Evolutionary conservation across 768 basidiomycete genomes (phyloP), one percentile per base, ranked within the genome.

Genomic region (Terana coerulea): DNA sequence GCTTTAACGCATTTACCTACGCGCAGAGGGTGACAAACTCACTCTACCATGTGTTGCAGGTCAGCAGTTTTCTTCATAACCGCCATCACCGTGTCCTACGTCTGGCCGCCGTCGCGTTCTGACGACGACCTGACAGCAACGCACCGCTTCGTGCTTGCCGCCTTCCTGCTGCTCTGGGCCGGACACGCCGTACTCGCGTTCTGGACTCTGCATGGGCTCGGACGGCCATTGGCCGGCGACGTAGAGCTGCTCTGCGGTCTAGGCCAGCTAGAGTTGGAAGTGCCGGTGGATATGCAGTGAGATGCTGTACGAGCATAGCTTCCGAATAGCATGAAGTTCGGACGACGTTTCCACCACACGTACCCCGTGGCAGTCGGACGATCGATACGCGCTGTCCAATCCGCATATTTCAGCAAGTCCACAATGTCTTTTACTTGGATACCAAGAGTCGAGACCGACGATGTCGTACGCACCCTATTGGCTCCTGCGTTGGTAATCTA

Each of bases 131-230:
- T n/a, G n/a, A n/a, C n/a, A n/a, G 41, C 10, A 24, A 14, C 29
- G 26, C 37, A 15, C 14, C 7, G 24, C 25, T 15, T 45, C 31
- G 22, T n/a, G 17, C 51, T 28, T 5, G 42, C 22, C 26, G 9
- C 12, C 30, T 41, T 34, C 9, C 19, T 52, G 14, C 5, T 36
- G 29, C 21, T 19, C 7, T 52, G 42, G 42, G 12, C 41, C n/a
- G 33, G 21, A 25, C 43, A 52, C n/a, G 29, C 33, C 15, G 19
- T 34, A 7, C 24, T 15, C 24, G 41, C 45, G 51, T 34, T 44
- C 41, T 44, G 51, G 44, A 45, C 43, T 4, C 24, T 52, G 3
- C 33, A 25, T 19, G 11, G 17, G 28, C 49, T 50, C 49, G 22
- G 11, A 40, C 8, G 9, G n/a, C 39, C 9, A 19, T 8, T 9